These are phyloP conservation scores for Psilocybe cyanescens DNA, from an alignment of 768 basidiomycete genomes.

Conservation along the genomic window DNA sequence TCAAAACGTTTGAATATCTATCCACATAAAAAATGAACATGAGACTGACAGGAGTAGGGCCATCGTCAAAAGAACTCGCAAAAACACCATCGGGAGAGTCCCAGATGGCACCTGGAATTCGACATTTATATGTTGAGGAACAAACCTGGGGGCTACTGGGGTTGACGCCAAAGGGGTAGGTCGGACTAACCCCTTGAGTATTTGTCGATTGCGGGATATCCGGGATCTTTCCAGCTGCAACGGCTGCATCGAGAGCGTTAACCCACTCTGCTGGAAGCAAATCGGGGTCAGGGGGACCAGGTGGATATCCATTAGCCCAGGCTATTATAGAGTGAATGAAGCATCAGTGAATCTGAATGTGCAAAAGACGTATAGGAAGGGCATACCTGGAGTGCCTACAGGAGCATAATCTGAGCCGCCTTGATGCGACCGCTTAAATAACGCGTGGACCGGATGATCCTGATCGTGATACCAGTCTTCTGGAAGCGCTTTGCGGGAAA, in stretches of 20 bases:
- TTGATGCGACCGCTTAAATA: conserved; percentile 61
- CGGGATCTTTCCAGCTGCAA: conserved; percentile 74
- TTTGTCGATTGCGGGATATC: conserved; percentile 55
- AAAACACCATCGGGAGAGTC: conserved; percentile 75
- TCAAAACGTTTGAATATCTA: conserved; percentile 1
- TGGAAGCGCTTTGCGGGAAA: conserved; percentile 34
- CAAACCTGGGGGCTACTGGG: conserved; percentile 61
- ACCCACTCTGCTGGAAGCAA: conserved; percentile 71
- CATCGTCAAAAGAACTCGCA: conserved; percentile 80
- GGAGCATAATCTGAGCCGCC: conserved; percentile 55
- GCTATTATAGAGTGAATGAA: conserved; percentile 33
- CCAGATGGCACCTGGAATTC: conserved; percentile 65
- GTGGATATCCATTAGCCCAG: conserved; percentile 69
- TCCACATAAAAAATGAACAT: neutral
- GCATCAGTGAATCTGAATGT: neutral
- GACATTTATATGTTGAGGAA: conserved; percentile 77
- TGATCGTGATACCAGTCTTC: conserved; percentile 63
- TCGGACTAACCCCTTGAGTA: conserved; percentile 38
- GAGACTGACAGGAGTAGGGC: conserved; percentile 54
- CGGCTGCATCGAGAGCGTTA: conserved; percentile 69
- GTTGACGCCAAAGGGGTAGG: conserved; percentile 49
- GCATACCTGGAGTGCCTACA: conserved; percentile 62
- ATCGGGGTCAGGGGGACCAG: conserved; percentile 45
- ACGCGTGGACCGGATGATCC: conserved; percentile 59
- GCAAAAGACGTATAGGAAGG: neutral